phyloP scores from a whole-genome alignment of 139 green algal genomes.

The Raphidocelis subcapitata region DNA sequence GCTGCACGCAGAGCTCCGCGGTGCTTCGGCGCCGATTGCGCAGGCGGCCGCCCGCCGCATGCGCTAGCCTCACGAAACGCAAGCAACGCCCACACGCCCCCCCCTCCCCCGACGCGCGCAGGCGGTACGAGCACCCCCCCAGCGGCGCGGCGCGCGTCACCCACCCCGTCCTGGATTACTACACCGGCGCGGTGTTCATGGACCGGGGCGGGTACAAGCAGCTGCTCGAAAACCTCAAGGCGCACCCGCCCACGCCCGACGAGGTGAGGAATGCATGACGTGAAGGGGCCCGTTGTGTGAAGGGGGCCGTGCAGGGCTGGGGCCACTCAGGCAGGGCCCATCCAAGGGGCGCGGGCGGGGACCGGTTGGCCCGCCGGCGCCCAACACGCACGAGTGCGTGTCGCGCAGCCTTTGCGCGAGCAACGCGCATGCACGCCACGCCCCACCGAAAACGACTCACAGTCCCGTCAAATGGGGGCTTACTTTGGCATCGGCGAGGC shows the following conservation, averaged over 20 bases:
- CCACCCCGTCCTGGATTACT: constrained; percentile 66
- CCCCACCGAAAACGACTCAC: no score
- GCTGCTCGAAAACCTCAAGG: constrained; percentile 17
- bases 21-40: no score
- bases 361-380: no score
- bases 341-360: no score
- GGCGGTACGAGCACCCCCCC: constrained; percentile 37
- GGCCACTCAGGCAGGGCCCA: no score
- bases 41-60: neutral
- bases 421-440: no score
- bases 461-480: constrained; percentile 57
- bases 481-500: constrained; percentile 50
- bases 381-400: no score
- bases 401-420: no score
- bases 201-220: constrained; percentile 47
- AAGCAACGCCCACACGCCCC: neutral
- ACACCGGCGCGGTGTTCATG: constrained; percentile 69
- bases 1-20: no score
- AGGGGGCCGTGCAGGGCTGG: no score
- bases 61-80: neutral
- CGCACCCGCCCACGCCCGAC: constrained; percentile 29
- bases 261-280: constrained; percentile 24
- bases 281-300: no score
- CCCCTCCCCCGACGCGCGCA: constrained; percentile 2
- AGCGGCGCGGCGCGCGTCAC: constrained; percentile 30